These are phyloP conservation scores for Cenchrus purpureus DNA, from an alignment of 176 grass and related monocot species.

Conservation along the genomic window DNA sequence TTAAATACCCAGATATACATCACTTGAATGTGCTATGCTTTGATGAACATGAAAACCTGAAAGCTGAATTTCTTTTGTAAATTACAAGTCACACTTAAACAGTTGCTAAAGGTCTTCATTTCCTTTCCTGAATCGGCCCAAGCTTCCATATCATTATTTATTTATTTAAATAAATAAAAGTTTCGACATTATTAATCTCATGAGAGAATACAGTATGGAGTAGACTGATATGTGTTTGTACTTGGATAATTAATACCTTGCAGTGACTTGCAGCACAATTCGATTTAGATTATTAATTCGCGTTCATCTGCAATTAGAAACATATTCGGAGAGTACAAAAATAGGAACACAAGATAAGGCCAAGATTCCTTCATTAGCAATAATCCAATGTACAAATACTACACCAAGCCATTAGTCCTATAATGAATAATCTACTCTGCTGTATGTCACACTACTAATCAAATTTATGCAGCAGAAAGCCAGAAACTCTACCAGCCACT, in stretches of 20 bases:
- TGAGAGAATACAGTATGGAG: background rate
- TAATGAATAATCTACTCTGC: conserved; percentile 23
- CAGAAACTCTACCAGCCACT: conserved; percentile 3
- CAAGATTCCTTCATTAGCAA: background rate
- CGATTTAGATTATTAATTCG: background rate
- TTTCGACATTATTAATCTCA: no score
- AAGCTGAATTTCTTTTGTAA: no score
- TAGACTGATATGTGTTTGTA: background rate
- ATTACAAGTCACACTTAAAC: no score
- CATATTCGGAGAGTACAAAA: background rate
- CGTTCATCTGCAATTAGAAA: background rate
- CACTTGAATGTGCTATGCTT: no score
- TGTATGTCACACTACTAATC: conserved; percentile 22
- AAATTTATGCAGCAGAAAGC: conserved; percentile 19
- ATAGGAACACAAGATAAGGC: background rate
- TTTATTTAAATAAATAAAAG: no score
- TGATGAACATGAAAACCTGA: no score
- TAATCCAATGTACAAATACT: conserved; percentile 48
- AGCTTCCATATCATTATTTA: no score
- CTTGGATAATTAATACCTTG: background rate
- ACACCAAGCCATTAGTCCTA: conserved; percentile 28
- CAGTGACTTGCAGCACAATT: background rate
- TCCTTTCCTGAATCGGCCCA: no score
- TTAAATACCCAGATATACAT: no score
- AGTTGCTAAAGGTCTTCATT: no score